phyloP scores from a whole-genome alignment of 768 basidiomycete species.

The Xerocomellus chrysenteron region DNA sequence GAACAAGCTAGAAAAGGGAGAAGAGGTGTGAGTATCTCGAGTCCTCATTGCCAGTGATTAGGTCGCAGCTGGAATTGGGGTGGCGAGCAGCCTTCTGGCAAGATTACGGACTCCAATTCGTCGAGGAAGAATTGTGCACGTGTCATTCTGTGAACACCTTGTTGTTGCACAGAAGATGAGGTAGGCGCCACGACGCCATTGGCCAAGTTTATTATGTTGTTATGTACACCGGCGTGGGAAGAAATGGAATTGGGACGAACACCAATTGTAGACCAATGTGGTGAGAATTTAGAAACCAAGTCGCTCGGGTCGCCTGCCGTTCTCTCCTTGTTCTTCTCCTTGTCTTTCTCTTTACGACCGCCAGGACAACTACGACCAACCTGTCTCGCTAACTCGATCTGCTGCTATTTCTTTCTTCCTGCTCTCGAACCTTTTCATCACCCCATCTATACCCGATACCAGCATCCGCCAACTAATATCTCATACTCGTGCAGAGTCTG shows the following conservation, averaged over 20 bases:
- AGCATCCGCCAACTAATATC: constrained; percentile 20
- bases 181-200: constrained; percentile 2
- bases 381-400: constrained; percentile 1
- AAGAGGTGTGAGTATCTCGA: constrained; percentile 30
- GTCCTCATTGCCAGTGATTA: not conserved
- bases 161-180: constrained; percentile 33
- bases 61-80: constrained; percentile 39
- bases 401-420: constrained; percentile 6
- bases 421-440: constrained; percentile 12
- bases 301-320: constrained; percentile 12
- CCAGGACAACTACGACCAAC: constrained; percentile 20
- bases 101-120: constrained; percentile 36
- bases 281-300: constrained; percentile 17
- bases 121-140: constrained; percentile 30
- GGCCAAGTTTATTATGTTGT: not conserved
- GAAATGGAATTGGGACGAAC: constrained; percentile 16
- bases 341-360: constrained; percentile 27
- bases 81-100: constrained; percentile 31
- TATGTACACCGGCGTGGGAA: constrained; percentile 30
- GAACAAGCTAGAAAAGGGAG: constrained; percentile 32
- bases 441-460: constrained; percentile 33
- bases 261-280: constrained; percentile 1
- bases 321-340: constrained; percentile 11
- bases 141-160: not conserved
- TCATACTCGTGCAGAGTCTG: constrained; percentile 4